These are phyloP conservation scores for Fusarium drepaniforme DNA, from an alignment of 2,329 filamentous ascomycete genomes.

Conservation along the genomic window DNA sequence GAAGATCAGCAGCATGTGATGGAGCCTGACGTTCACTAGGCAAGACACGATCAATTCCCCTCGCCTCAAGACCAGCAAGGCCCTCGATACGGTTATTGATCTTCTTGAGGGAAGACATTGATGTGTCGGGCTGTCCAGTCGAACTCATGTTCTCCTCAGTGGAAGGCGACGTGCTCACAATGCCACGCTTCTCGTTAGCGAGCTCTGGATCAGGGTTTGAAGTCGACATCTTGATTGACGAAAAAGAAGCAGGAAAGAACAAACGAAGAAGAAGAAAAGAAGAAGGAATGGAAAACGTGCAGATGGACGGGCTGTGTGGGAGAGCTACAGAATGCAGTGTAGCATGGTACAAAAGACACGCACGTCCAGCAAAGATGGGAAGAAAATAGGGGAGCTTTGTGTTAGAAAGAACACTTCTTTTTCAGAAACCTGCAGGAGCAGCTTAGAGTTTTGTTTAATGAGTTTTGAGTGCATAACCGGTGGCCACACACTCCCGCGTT, in stretches of 20 bases:
- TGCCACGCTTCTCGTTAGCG: constrained; percentile 27
- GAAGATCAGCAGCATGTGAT: constrained; percentile 50
- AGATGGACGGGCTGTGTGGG: constrained; percentile 11
- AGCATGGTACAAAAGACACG: constrained; percentile 7
- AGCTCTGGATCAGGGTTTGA: constrained; percentile 25
- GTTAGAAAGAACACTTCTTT: background rate
- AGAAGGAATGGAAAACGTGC: background rate
- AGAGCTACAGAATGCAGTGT: constrained; percentile 16
- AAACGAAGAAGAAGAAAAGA: background rate
- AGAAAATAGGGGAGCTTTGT: background rate
- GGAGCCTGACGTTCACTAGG: constrained; percentile 51
- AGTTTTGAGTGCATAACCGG: background rate
- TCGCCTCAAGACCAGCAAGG: constrained; percentile 53
- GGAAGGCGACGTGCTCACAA: constrained; percentile 19
- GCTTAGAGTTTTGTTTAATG: constrained; percentile 30
- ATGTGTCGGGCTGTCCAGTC: background rate
- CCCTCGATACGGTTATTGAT: constrained; percentile 37
- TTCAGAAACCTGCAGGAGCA: background rate
- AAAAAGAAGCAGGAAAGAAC: background rate
- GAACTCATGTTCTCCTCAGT: constrained; percentile 17
- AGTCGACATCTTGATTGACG: constrained; percentile 11
- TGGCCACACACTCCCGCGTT: background rate
- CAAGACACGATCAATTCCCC: constrained; percentile 55
- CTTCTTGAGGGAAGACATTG: constrained; percentile 19
- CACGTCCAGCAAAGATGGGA: background rate